A percentile compares a stretch with the other conserved stretches of the same genome.
phyloP scores from a whole-genome alignment of 2,329 filamentous ascomycete genomes.

The Penicillium paneum region DNA sequence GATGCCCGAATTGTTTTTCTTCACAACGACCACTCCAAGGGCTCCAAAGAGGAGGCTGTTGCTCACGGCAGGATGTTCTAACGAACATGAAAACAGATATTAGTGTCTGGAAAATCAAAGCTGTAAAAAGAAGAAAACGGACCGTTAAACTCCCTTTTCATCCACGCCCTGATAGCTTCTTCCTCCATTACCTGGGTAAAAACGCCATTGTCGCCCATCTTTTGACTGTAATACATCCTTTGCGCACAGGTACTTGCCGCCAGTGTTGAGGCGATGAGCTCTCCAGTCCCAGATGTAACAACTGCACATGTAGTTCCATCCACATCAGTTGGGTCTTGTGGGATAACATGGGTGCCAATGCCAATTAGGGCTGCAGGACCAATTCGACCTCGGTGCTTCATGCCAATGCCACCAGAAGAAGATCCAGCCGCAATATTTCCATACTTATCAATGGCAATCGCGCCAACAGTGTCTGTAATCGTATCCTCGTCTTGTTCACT shows the following conservation, averaged over 20 bases:
- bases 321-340: constrained; percentile 66
- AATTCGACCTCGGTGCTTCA: constrained; percentile 91
- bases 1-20: constrained; percentile 72
- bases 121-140: constrained; percentile 14
- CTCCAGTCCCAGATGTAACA: constrained; percentile 90
- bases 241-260: constrained; percentile 84
- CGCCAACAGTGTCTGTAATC: constrained; percentile 91
- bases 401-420: constrained; percentile 95
- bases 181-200: constrained; percentile 72
- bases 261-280: constrained; percentile 96
- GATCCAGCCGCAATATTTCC: constrained; percentile 92
- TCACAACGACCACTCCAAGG: constrained; percentile 86
- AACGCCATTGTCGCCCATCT: constrained; percentile 58
- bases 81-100: background rate
- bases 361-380: constrained; percentile 92
- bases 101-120: background rate
- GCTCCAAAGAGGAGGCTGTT: constrained; percentile 78
- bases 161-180: constrained; percentile 71
- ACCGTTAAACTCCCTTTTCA: constrained; percentile 87
- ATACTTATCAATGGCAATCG: constrained; percentile 81
- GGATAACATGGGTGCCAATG: constrained; percentile 86
- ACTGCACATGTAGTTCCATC: constrained; percentile 70
- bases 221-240: constrained; percentile 69
- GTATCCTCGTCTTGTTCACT: constrained; percentile 48
- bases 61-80: constrained; percentile 73